Percentiles rank a stretch among this genome's conserved stretches.
phyloP scores from a whole-genome alignment of 345 rosid genomes.

The Geranium brycei region DNA sequence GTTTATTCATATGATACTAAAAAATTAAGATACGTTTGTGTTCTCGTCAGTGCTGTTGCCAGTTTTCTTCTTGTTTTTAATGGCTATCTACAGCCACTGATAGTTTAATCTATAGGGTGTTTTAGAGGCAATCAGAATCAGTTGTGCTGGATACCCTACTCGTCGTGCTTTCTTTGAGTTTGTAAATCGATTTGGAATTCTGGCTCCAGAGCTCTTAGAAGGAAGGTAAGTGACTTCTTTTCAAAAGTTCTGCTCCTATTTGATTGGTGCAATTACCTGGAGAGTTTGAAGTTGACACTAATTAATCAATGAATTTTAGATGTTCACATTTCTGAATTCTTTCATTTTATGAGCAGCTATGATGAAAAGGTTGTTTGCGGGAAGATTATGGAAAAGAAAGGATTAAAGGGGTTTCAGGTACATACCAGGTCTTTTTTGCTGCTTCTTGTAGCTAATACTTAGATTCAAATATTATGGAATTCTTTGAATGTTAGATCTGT shows the following conservation, averaged over 20 bases:
- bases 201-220: constrained; percentile 48
- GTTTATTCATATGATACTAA: constrained; percentile 1
- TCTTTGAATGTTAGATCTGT: too few relatives aligned
- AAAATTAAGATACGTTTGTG: not conserved
- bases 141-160: constrained; percentile 97
- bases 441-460: not conserved
- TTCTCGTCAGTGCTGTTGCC: not conserved
- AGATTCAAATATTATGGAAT: not conserved
- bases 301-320: too few relatives aligned
- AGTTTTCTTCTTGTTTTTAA: not conserved
- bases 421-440: constrained; percentile 7
- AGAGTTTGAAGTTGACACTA: too few relatives aligned
- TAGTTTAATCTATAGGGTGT: constrained; percentile 7
- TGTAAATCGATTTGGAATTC: constrained; percentile 81
- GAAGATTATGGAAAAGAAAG: constrained; percentile 72
- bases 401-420: constrained; percentile 92
- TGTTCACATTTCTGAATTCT: too few relatives aligned
- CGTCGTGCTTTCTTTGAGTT: constrained; percentile 87
- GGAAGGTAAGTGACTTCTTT: constrained; percentile 49
- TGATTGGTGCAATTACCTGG: too few relatives aligned
- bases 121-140: constrained; percentile 87
- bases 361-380: constrained; percentile 64
- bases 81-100: constrained; percentile 3
- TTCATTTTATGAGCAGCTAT: constrained; percentile 32
- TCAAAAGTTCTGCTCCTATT: too few relatives aligned